Evolutionary conservation across 2,329 filamentous ascomycete genomes (phyloP), one percentile per base, ranked within the genome.

Genomic region (Aspergillus thermomutatus): DNA sequence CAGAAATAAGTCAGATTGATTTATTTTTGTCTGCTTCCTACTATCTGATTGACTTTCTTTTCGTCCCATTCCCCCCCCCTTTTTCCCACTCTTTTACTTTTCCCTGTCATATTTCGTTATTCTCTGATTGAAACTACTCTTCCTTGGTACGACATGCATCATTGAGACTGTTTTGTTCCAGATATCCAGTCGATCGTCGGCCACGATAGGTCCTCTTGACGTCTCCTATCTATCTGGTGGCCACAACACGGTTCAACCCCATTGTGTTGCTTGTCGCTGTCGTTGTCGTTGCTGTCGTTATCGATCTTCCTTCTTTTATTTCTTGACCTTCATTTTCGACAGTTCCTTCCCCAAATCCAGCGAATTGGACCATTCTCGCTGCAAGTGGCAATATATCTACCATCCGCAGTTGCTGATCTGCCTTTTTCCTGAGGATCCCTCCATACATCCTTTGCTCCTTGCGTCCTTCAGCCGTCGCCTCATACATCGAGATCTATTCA

Each of bases 111-210:
- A 63, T 61, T 49, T 56, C 52, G 50, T 61, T 56, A 55, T 54
- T 52, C 55, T 60, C 40, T 56, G 46, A 46, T 60, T 53, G 53
- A 59, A 54, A 54, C 50, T 54, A 50, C 45, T 58, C 59, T 14
- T 52, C 60, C 56, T 54, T 61, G 58, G 53, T 63, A 26, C 43
- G 60, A 60, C 61, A 64, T 67, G 62, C 58, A 61, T 63, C 53
- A 49, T 62, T 65, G 60, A 62, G 62, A 61, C 56, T 60, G 57
- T 60, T 56, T 55, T 21, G 31, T 61, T 61, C 49, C 57, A 62
- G 62, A 61, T 53, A 46, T 58, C 51, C 54, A 63, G 59, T 65
- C 59, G 56, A 60, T 64, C 57, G 61, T 58, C 56, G 46, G 54
- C 58, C 34, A 56, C 58, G 55, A 56, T 58, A 61, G 43, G 27